Conservation (phyloP, 2,329 filamentous ascomycete genomes). For the Colletotrichum spinosum region DNA sequence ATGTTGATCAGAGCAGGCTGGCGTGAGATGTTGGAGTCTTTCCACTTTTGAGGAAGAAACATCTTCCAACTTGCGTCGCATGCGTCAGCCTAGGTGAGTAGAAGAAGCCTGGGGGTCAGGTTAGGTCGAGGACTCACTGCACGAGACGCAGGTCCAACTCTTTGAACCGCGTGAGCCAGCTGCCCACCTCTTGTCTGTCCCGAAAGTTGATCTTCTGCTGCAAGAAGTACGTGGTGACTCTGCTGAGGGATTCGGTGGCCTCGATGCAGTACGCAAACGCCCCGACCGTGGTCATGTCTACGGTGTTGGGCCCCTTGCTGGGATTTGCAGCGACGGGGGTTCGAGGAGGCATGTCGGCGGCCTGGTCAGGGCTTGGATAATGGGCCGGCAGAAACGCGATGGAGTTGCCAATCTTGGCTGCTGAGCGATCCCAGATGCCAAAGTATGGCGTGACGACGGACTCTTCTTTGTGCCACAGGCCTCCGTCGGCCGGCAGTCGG, state of each 20-base stretch:
- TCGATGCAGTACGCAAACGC: slow-evolving; percentile 61
- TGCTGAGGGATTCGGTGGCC: slow-evolving; percentile 58
- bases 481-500: slow-evolving; percentile 51
- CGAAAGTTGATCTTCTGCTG: slow-evolving; percentile 55
- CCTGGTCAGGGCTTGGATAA: slow-evolving; percentile 42
- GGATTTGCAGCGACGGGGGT: slow-evolving; percentile 16
- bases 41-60: slow-evolving; percentile 56
- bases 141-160: slow-evolving; percentile 59
- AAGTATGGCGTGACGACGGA: slow-evolving; percentile 56
- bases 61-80: slow-evolving; percentile 52
- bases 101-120: not conserved
- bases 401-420: slow-evolving; percentile 51
- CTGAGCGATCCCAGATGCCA: slow-evolving; percentile 57
- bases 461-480: slow-evolving; percentile 53
- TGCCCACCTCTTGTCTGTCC: slow-evolving; percentile 53
- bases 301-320: slow-evolving; percentile 23
- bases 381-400: slow-evolving; percentile 52
- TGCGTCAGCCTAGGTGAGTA: not conserved
- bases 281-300: slow-evolving; percentile 53
- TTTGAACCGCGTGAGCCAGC: slow-evolving; percentile 60
- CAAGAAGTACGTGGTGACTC: slow-evolving; percentile 57
- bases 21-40: slow-evolving; percentile 47
- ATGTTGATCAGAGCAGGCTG: slow-evolving; percentile 45
- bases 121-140: slow-evolving; percentile 44
- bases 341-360: slow-evolving; percentile 32